Evolutionary conservation across 2,329 filamentous ascomycete genomes (phyloP).

Genomic region (Xylariaceae sp.): DNA sequence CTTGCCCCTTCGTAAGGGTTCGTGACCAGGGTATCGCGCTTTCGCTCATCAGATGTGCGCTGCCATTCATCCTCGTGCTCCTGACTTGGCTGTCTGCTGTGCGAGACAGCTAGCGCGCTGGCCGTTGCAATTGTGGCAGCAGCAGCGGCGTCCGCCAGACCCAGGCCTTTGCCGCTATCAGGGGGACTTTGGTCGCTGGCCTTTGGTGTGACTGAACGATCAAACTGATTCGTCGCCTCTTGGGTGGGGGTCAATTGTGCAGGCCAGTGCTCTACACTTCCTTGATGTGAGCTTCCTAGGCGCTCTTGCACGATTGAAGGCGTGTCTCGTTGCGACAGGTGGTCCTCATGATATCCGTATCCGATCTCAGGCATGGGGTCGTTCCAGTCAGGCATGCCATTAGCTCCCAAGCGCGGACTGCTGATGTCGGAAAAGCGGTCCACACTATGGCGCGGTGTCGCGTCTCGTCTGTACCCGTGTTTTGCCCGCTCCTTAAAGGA

Average conservation of each 20-base stretch:
- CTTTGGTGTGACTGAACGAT: conserved; percentile 26
- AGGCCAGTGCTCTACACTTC: conserved; percentile 26
- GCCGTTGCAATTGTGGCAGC: conserved; percentile 50
- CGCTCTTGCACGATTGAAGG: conserved; percentile 78
- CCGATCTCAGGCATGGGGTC: conserved; percentile 77
- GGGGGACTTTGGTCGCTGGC: conserved; percentile 21
- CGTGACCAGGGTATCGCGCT: conserved; percentile 62
- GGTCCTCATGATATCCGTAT: conserved; percentile 50
- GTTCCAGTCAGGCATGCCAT: conserved; percentile 62
- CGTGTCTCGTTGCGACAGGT: conserved; percentile 61
- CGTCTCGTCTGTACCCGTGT: conserved; percentile 50
- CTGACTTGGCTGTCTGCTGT: conserved; percentile 51
- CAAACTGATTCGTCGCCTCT: conserved; percentile 23
- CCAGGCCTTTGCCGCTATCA: conserved; percentile 36
- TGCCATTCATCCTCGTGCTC: conserved; percentile 63
- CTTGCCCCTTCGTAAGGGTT: conserved; percentile 65
- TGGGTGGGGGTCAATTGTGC: conserved; percentile 30
- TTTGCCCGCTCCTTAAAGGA: conserved; percentile 64
- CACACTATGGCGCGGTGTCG: conserved; percentile 54
- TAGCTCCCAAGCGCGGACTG: conserved; percentile 58
- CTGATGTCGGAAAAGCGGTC: conserved; percentile 52
- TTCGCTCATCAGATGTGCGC: conserved; percentile 57
- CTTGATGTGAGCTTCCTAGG: conserved; percentile 46
- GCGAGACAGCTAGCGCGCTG: conserved; percentile 39
- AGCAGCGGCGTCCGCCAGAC: conserved; percentile 43